Percentiles rank a stretch among this genome's conserved stretches.
Evolutionary conservation across 2,329 filamentous ascomycete species (phyloP).

Genomic region (Cercospora sojina): DNA sequence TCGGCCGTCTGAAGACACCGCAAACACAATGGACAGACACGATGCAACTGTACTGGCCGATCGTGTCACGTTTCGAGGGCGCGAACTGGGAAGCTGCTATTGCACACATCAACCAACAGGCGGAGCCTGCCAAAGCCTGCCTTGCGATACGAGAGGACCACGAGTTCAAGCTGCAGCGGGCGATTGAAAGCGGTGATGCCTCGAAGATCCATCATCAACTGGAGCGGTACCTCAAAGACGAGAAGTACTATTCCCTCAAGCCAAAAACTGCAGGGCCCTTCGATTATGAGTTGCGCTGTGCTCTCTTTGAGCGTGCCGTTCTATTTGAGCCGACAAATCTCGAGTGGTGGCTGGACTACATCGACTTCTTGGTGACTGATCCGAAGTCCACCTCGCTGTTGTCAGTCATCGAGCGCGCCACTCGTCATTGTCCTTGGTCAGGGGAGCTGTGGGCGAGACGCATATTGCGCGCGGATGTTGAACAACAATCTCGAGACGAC

Average conservation of each 20-base stretch:
- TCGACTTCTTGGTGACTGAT: conserved; percentile 65
- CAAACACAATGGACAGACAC: conserved; percentile 75
- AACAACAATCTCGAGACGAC: conserved; percentile 70
- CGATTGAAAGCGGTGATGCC: conserved; percentile 56
- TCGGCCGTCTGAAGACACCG: conserved; percentile 68
- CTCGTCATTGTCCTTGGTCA: conserved; percentile 89
- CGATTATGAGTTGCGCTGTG: conserved; percentile 55
- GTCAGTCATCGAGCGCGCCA: conserved; percentile 75
- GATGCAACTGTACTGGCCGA: conserved; percentile 70
- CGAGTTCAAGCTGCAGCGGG: conserved; percentile 65
- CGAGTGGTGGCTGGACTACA: conserved; percentile 77
- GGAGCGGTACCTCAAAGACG: conserved; percentile 79
- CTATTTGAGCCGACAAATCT: conserved; percentile 71
- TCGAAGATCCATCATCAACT: conserved; percentile 57
- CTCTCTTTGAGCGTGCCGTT: conserved; percentile 76
- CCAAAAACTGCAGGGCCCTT: conserved; percentile 38
- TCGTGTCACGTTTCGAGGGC: conserved; percentile 63
- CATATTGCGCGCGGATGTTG: conserved; percentile 78
- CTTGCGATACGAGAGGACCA: conserved; percentile 60
- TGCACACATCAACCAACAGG: conserved; percentile 63
- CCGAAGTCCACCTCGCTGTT: conserved; percentile 52
- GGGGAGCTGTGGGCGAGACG: conserved; percentile 88
- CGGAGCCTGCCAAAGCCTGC: conserved; percentile 62
- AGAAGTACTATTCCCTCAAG: conserved; percentile 60
- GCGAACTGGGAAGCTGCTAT: conserved; percentile 74